Conservation (phyloP, 2,329 filamentous ascomycete species). For the Epichloe scottii region DNA sequence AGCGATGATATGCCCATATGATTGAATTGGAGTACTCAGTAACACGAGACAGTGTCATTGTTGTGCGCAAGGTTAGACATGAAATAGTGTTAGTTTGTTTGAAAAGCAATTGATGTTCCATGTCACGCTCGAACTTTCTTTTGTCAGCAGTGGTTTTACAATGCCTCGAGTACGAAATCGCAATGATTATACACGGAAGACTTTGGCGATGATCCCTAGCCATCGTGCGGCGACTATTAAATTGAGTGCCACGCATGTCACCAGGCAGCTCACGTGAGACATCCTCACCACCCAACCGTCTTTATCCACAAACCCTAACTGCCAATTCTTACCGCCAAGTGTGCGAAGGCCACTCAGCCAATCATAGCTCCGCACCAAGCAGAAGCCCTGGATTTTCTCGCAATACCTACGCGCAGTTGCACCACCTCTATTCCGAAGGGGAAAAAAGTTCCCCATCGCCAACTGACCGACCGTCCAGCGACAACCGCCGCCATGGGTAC, state of each 20-base stretch:
- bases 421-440: constrained; percentile 23
- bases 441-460: constrained; percentile 20
- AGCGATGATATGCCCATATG: constrained; percentile 5
- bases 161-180: too few relatives aligned
- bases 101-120: too few relatives aligned
- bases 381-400: constrained; percentile 18
- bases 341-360: constrained; percentile 1
- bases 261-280: constrained; percentile 1
- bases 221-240: too few relatives aligned
- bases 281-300: not conserved
- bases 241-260: not conserved
- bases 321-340: constrained; percentile 29
- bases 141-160: too few relatives aligned
- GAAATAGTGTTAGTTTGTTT: not conserved
- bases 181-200: too few relatives aligned
- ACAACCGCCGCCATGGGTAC: constrained; percentile 48
- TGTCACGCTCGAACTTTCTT: not conserved
- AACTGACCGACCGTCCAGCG: constrained; percentile 29
- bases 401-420: constrained; percentile 11
- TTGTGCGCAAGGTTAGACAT: not conserved
- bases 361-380: constrained; percentile 9
- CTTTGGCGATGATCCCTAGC: too few relatives aligned
- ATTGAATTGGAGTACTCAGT: not conserved
- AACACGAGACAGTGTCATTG: not conserved
- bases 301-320: constrained; percentile 26